Conservation (phyloP, 805 yeast genomes). For the Candida dajiaensis region DNA sequence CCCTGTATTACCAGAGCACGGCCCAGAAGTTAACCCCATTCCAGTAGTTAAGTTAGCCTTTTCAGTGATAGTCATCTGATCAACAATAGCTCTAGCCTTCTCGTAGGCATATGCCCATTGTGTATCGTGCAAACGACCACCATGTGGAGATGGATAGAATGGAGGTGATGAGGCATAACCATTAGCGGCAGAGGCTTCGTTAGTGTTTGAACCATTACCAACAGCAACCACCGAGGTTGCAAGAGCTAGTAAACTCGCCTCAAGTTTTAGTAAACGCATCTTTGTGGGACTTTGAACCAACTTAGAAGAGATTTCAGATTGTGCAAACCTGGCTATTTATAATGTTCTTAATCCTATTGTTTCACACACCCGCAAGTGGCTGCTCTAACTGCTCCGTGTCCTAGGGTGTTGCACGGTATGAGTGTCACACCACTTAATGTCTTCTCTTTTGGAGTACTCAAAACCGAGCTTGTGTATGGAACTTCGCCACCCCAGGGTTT, state of each 20-base stretch:
- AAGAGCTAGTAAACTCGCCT: not conserved
- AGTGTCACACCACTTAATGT: too few species aligned
- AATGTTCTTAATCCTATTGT: too few species aligned
- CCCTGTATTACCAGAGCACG: conserved; percentile 54
- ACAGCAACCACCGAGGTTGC: not conserved
- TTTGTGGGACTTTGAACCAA: not conserved
- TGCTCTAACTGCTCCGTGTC: too few species aligned
- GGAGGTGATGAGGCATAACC: conserved; percentile 3
- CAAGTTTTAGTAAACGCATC: not conserved
- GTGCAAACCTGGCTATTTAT: too few species aligned
- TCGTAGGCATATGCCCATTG: conserved; percentile 49
- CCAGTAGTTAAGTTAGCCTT: conserved; percentile 57
- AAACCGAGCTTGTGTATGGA: too few species aligned
- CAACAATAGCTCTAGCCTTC: conserved; percentile 44
- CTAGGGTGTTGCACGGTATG: too few species aligned
- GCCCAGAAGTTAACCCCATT: conserved; percentile 47
- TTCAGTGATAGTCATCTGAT: conserved; percentile 45
- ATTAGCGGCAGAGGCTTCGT: not conserved
- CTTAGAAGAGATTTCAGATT: too few species aligned
- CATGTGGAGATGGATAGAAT: conserved; percentile 16
- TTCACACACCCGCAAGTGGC: too few species aligned
- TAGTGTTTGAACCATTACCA: not conserved
- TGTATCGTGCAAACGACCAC: conserved; percentile 38
- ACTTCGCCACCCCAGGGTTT: too few species aligned
- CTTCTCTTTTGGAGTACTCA: too few species aligned